Base-by-base conservation (phyloP, 2,329 filamentous ascomycete genomes). In the Pyrenochaeta sp. region DNA sequence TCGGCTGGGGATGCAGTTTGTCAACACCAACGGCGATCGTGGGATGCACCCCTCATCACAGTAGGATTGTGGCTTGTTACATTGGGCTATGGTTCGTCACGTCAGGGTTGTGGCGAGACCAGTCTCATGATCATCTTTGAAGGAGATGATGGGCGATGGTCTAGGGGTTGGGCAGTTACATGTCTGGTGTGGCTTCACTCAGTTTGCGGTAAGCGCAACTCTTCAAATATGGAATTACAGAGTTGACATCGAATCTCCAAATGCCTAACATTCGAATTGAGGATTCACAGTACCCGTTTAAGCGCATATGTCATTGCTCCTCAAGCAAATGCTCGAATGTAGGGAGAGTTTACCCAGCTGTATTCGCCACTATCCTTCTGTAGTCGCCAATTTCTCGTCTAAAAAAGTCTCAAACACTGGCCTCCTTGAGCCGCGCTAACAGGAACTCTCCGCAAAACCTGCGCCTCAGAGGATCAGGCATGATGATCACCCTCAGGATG, bases 21-120 rank as follows among this genome's bases (percentile, higher is more conserved):
- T 38, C 51, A 48, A 36, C 46, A 44, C 29, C 42, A 51, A 37
- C 38, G 24, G 14, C 22, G 22, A 44, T 48, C 38, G 32, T 44
- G 35, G n/a, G n/a, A n/a, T n/a, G n/a, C n/a, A n/a, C n/a, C n/a
- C n/a, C n/a, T n/a, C n/a, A n/a, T n/a, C n/a, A n/a, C n/a, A n/a
- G n/a, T n/a, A 53, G 39, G 37, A 35, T n/a, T 8, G 32, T 17
- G 8, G 13, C n/a, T 22, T 22, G 15, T 26, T 15, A 42, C 34
- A 21, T 34, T 28, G 18, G 24, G 11, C 26, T 19, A 22, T 13
- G 31, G n/a, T 22, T 4, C 19, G 11, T 14, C 15, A 8, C n/a
- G n/a, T n/a, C n/a, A n/a, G n/a, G n/a, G n/a, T n/a, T n/a, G n/a
- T n/a, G n/a, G n/a, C n/a, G n/a, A n/a, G n/a, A n/a, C n/a, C n/a